Conservation (phyloP, 1,139 yeast species). For the Schwanniomyces etchellsii region DNA sequence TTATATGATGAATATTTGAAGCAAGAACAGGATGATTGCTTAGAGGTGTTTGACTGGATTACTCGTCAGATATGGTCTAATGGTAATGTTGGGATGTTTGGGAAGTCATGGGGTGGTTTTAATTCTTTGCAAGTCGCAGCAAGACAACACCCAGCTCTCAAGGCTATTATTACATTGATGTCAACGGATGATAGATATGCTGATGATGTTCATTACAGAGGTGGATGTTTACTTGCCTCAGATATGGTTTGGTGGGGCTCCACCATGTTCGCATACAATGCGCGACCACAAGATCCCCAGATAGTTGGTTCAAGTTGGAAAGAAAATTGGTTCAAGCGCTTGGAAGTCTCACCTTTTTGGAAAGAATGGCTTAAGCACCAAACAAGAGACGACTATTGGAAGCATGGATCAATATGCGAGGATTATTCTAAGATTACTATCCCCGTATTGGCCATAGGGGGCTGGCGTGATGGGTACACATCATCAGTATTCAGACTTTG, state of each 20-base stretch:
- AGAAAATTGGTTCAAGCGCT: constrained; percentile 28
- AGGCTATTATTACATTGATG: constrained; percentile 32
- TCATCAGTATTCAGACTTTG: constrained; percentile 34
- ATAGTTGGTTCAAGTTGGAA: constrained; percentile 32
- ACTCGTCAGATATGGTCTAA: constrained; percentile 32
- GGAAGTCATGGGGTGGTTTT: constrained; percentile 44
- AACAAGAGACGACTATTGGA: constrained; percentile 35
- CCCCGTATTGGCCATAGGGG: constrained; percentile 36
- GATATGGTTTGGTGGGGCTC: constrained; percentile 45
- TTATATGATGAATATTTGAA: constrained; percentile 31
- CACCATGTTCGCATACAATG: constrained; percentile 34
- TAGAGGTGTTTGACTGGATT: constrained; percentile 36
- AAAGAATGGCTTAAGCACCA: constrained; percentile 35
- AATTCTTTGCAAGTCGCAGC: constrained; percentile 38
- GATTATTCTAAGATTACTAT: constrained; percentile 29
- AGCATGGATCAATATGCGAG: constrained; percentile 36
- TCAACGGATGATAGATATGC: constrained; percentile 39
- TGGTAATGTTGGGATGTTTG: constrained; percentile 38
- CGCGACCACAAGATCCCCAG: constrained; percentile 36
- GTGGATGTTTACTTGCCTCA: constrained; percentile 34
- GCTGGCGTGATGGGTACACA: constrained; percentile 41
- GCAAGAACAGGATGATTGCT: constrained; percentile 36
- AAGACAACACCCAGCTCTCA: constrained; percentile 36
- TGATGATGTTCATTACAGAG: constrained; percentile 40
- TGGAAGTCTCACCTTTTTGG: constrained; percentile 28